Conservation (phyloP, 2,329 filamentous ascomycete genomes). For the Tolypocladium inflatum region DNA sequence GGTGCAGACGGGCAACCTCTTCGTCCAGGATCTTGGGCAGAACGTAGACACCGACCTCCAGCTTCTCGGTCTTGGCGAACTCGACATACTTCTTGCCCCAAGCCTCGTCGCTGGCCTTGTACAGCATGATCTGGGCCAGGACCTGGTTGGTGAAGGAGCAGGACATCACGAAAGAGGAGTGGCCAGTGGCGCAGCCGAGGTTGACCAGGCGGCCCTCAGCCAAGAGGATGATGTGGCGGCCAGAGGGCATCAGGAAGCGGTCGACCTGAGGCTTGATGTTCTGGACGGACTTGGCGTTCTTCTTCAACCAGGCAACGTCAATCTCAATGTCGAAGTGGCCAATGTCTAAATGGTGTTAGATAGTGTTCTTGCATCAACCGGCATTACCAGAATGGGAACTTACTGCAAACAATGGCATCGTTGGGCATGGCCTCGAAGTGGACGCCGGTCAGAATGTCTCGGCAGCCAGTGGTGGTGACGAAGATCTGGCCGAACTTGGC, state of each 20-base stretch:
- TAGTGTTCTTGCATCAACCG: neutral
- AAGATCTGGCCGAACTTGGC: slow-evolving; percentile 88
- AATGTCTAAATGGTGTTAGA: slow-evolving; percentile 52
- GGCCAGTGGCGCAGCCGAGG: slow-evolving; percentile 96
- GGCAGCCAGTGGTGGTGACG: slow-evolving; percentile 97
- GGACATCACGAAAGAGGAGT: slow-evolving; percentile 99
- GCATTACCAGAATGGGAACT: slow-evolving; percentile 16
- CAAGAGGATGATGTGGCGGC: slow-evolving; percentile 95
- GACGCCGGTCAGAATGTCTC: slow-evolving; percentile 84
- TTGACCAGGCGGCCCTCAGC: slow-evolving; percentile 99
- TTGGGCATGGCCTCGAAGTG: slow-evolving; percentile 97
- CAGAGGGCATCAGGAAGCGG: slow-evolving; percentile 88
- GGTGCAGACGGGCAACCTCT: slow-evolving; percentile 92
- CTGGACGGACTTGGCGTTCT: slow-evolving; percentile 83
- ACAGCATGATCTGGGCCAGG: slow-evolving; percentile 97
- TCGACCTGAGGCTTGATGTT: slow-evolving; percentile 99
- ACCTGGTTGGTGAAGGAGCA: slow-evolving; percentile 99
- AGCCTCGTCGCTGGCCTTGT: slow-evolving; percentile 78
- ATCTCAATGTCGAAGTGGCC: slow-evolving; percentile 99
- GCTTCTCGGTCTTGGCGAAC: slow-evolving; percentile 87
- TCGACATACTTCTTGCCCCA: slow-evolving; percentile 94
- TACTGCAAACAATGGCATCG: slow-evolving; percentile 97
- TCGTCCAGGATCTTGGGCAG: slow-evolving; percentile 98
- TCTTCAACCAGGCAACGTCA: slow-evolving; percentile 98
- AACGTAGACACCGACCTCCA: slow-evolving; percentile 84